phyloP scores from a whole-genome alignment of 306 rosid species.

The Canavalia gladiata region DNA sequence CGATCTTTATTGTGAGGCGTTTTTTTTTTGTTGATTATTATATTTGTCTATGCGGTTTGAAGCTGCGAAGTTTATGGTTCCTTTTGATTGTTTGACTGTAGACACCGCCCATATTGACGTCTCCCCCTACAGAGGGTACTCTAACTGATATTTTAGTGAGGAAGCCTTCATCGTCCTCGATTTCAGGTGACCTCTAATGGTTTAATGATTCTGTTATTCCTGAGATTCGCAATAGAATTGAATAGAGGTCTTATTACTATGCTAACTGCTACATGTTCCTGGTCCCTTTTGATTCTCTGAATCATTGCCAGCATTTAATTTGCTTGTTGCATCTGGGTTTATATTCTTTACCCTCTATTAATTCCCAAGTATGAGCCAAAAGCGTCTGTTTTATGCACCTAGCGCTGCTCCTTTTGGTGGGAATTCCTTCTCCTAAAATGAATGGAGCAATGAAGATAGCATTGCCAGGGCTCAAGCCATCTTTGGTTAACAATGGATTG shows the following conservation, averaged over 20 bases:
- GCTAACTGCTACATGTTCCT: not conserved
- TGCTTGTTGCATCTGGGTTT: not conserved
- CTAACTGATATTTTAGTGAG: conserved; percentile 91
- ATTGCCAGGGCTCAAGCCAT: not conserved
- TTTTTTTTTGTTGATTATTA: conserved; percentile 28
- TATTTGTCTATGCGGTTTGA: not conserved
- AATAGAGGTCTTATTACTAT: not conserved
- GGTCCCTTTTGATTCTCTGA: not conserved
- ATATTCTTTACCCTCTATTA: not conserved
- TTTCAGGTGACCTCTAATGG: conserved; percentile 58
- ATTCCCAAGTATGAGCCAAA: not conserved
- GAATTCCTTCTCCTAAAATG: conserved; percentile 1
- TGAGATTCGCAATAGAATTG: not conserved
- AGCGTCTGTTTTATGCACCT: conserved; percentile 6
- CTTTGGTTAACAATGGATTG: conserved; percentile 16
- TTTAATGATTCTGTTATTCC: conserved; percentile 2
- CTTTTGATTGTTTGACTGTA: conserved; percentile 44
- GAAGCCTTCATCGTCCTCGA: conserved; percentile 76
- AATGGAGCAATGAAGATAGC: not conserved
- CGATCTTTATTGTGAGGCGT: conserved; percentile 18
- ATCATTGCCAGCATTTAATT: not conserved
- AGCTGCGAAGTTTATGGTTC: not conserved
- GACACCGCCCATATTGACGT: conserved; percentile 85
- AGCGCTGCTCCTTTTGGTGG: not conserved
- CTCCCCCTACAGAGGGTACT: conserved; percentile 79